Base-by-base conservation (phyloP, 2,329 filamentous ascomycete genomes). In the Corynespora cassiicola region DNA sequence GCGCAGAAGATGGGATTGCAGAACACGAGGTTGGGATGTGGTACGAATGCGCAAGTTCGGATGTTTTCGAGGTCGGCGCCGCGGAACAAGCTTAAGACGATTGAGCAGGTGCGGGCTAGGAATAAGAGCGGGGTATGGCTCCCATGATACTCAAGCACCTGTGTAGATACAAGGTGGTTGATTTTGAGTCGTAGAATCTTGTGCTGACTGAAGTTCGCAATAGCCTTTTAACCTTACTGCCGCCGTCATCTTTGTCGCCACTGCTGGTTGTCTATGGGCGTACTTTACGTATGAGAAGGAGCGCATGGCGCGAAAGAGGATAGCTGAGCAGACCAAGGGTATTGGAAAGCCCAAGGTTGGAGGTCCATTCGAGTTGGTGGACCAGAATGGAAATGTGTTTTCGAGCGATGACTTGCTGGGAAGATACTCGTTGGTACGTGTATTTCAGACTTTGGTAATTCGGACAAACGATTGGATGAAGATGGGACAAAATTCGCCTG, bases 261-360 rank as follows among this genome's bases (percentile, higher is more conserved):
- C 90, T 2, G 90, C 88, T 55, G 84, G 75, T 9, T 86, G 83
- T 18, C 78, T 99, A 59, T 84, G 90, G 45, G 82, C 88, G 71
- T 99, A 97, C 69, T 97, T 99, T 71, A 89, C 91, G 61, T 83
- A 85, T 58, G 94, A 99, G 71, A 97, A 97, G 76, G 83, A 83
- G 57, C 86, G 94, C 61, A 86, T 99, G 83, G 85, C 94, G 65
- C 82, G 91, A 48, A 88, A 91, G 75, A 81, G 90, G 39, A 82
- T 96, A 54, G 90, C 90, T 6, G 91, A 97, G 65, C 87, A 92
- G 56, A 87, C 87, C 52, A 99, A 99, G 74, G 91, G 92, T 8
- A 85, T 96, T 5, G 94, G 94, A 1, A 86, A 82, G 65, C 94
- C 94, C 21, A 95, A 95, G 75, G 91, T 99, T 36, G 94, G 94